phyloP scores from a whole-genome alignment of 1,139 yeast species.

The Kodamaea fungicola region DNA sequence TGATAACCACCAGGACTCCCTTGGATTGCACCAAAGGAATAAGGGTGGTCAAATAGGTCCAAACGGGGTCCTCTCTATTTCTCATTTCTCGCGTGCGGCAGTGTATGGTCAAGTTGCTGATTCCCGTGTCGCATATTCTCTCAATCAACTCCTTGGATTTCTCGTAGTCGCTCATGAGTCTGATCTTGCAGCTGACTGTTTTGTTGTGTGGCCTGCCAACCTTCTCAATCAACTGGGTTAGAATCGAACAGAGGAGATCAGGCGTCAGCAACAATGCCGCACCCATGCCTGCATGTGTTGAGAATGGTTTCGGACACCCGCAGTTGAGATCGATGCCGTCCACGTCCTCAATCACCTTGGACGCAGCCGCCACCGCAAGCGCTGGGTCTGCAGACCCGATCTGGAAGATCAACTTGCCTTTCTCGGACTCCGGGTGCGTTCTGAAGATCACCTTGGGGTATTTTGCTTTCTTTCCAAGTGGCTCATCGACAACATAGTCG shows the following conservation, averaged over 20 bases:
- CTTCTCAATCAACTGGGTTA: slow-evolving; percentile 62
- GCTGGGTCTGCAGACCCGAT: slow-evolving; percentile 84
- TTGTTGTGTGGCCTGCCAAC: slow-evolving; percentile 76
- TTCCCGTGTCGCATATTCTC: slow-evolving; percentile 74
- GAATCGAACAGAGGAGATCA: slow-evolving; percentile 66
- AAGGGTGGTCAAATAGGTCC: slow-evolving; percentile 62
- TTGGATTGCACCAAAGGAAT: slow-evolving; percentile 59
- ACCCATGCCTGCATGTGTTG: slow-evolving; percentile 94
- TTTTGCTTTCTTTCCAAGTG: slow-evolving; percentile 5
- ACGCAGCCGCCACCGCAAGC: slow-evolving; percentile 84
- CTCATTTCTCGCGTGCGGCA: slow-evolving; percentile 90
- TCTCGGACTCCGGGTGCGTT: slow-evolving; percentile 62
- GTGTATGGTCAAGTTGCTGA: slow-evolving; percentile 79
- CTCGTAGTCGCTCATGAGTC: slow-evolving; percentile 58
- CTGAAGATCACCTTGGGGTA: slow-evolving; percentile 59
- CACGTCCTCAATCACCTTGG: slow-evolving; percentile 76
- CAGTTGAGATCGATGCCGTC: slow-evolving; percentile 92
- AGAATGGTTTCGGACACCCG: slow-evolving; percentile 92
- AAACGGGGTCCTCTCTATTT: slow-evolving; percentile 75
- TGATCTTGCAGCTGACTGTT: slow-evolving; percentile 86
- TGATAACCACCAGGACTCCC: slow-evolving; percentile 69
- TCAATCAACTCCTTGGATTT: slow-evolving; percentile 63
- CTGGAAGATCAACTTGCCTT: slow-evolving; percentile 72
- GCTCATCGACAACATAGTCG: slow-evolving; percentile 41
- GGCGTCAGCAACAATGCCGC: slow-evolving; percentile 87